Evolutionary conservation across 2,329 filamentous ascomycete genomes (phyloP), one percentile per base, ranked within the genome.

Genomic region (Aspergillus brunneoviolaceus): DNA sequence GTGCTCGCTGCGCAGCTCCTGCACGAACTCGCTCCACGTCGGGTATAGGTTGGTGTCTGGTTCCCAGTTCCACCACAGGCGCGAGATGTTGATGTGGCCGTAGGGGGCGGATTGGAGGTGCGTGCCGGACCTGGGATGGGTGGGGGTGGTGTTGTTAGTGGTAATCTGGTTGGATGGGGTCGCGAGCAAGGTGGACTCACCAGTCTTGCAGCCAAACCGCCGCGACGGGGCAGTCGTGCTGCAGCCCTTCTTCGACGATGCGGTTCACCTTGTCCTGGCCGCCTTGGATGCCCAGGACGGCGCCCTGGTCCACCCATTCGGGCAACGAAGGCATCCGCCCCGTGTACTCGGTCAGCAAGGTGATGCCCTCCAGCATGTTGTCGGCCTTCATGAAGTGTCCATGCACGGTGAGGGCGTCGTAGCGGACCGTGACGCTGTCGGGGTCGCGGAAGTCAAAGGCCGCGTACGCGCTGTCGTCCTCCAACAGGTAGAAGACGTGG

Each of bases 41-140:
- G 74, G 74, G 56, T 76, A 77, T 1, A 76, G 67, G 5, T 62
- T 57, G 10, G 64, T 63, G 55, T 77, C 74, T 19, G 70, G 66
- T 60, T 77, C 74, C 74, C 74, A 76, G 58, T 77, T 77, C 74
- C 74, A 77, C 74, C 74, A 76, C 2, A 77, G 67, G 31, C 74
- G 68, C 16, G 71, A 73, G 39, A 77, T 69, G 55, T 72, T 72
- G 31, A 70, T 59, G 48, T 69, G 66, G 58, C 68, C 63, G 53
- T 72, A 74, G 7, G 73, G 71, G 14, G 70, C 74, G 4, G 65
- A 61, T 55, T 77, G 74, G 7, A 65, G 60, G 50, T 74, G 72
- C 9, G 74, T 76, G 1, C 74, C 74, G 35, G 65, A 70, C 74
- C 74, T 4, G 12, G 3, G 25, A 23, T n/a, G 10, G 4, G 9